Conservation (phyloP, 805 yeast species). For the Candida piceae region DNA sequence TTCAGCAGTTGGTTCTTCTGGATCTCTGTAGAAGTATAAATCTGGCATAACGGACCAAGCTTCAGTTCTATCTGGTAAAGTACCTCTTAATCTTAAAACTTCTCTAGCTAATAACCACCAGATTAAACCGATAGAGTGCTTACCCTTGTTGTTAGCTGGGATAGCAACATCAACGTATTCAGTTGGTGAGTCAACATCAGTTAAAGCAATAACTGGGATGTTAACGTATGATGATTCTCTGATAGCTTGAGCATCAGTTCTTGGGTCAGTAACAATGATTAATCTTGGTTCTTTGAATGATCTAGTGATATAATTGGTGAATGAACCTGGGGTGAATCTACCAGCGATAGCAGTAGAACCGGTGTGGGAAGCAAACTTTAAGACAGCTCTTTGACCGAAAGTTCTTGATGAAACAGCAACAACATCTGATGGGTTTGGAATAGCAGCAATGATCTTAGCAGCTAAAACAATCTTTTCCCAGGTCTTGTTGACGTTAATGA, state of each 20-base stretch:
- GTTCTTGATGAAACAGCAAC: conserved; percentile 99
- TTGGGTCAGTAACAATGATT: conserved; percentile 98
- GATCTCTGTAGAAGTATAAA: conserved; percentile 99
- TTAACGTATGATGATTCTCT: conserved; percentile 99
- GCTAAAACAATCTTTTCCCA: conserved; percentile 99
- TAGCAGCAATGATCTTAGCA: conserved; percentile 99
- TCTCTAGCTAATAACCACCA: conserved; percentile 99
- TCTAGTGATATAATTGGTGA: conserved; percentile 99
- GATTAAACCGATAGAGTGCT: conserved; percentile 98
- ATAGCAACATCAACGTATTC: conserved; percentile 99
- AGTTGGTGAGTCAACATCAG: conserved; percentile 98
- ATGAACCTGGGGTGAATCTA: conserved; percentile 99
- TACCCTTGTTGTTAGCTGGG: conserved; percentile 99
- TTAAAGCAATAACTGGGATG: conserved; percentile 99
- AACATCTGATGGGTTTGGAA: conserved; percentile 97
- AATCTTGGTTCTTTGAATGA: conserved; percentile 99
- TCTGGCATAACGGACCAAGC: conserved; percentile 99
- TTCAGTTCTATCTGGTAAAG: conserved; percentile 91
- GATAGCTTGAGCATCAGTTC: conserved; percentile 99
- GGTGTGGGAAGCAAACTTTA: conserved; percentile 99
- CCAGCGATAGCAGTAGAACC: conserved; percentile 99
- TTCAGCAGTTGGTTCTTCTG: conserved; percentile 93
- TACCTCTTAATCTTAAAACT: conserved; percentile 98
- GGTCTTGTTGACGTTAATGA: conserved; percentile 97
- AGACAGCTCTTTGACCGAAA: conserved; percentile 99